Conservation (phyloP, 805 yeast species). For the Zygosaccharomyces pseudorouxii region DNA sequence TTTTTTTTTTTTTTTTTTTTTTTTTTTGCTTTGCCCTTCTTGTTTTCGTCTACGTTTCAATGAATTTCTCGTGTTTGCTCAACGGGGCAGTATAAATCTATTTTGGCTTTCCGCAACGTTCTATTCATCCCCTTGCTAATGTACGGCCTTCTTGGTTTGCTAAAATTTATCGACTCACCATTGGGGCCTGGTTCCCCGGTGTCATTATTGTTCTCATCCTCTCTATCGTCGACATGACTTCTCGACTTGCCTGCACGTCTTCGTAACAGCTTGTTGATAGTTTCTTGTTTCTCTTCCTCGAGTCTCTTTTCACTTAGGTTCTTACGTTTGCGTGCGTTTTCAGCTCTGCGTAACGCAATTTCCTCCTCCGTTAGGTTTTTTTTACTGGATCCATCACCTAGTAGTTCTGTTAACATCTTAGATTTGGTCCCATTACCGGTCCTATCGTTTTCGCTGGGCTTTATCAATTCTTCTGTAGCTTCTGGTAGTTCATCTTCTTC, state of each 20-base stretch:
- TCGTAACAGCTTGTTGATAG: slow-evolving; percentile 77
- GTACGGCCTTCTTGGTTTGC: slow-evolving; percentile 33
- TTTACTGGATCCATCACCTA: slow-evolving; percentile 27
- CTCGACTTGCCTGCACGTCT: slow-evolving; percentile 75
- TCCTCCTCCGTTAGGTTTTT: slow-evolving; percentile 79
- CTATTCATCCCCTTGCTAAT: slow-evolving; percentile 26
- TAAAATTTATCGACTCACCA: slow-evolving; percentile 13
- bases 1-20: not conserved
- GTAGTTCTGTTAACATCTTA: slow-evolving; percentile 21
- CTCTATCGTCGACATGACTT: slow-evolving; percentile 26
- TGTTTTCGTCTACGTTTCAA: too few relatives aligned
- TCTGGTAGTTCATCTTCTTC: slow-evolving; percentile 20
- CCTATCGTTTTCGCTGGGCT: slow-evolving; percentile 1
- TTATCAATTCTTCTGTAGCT: slow-evolving; percentile 22
- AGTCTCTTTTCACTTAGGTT: slow-evolving; percentile 75
- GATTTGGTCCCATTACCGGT: slow-evolving; percentile 7
- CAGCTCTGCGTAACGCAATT: slow-evolving; percentile 73
- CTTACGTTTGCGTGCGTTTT: slow-evolving; percentile 81
- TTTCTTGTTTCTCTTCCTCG: slow-evolving; percentile 91
- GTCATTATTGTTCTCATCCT: slow-evolving; percentile 17
- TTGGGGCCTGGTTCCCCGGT: slow-evolving; percentile 2
- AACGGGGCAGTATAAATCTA: slow-evolving; percentile 20
- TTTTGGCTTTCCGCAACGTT: slow-evolving; percentile 15
- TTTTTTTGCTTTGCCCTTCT: too few relatives aligned
- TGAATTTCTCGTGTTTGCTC: not conserved